A percentile compares a stretch with the other conserved stretches of the same genome.
phyloP scores from a whole-genome alignment of 2,329 filamentous ascomycete species.

The Alternaria brassicicola region DNA sequence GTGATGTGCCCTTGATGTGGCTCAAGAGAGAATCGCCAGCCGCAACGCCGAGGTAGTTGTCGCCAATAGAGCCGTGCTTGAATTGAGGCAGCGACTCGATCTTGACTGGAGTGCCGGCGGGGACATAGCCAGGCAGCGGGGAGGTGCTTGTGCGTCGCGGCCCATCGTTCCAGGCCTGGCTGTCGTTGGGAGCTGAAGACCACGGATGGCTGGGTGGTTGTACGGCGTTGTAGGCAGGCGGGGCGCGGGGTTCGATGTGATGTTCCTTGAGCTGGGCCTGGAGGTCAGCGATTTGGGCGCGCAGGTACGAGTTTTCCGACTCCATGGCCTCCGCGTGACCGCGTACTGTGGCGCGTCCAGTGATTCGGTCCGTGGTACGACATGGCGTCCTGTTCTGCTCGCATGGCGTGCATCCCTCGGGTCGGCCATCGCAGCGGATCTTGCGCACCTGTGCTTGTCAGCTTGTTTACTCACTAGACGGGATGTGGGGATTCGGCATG shows the following conservation, averaged over 20 bases:
- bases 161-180: constrained; percentile 29
- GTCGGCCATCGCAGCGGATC: constrained; percentile 82
- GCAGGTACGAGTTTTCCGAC: constrained; percentile 70
- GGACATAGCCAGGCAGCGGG: constrained; percentile 34
- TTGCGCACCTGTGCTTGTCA: constrained; percentile 69
- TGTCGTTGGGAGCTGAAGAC: constrained; percentile 24
- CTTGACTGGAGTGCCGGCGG: constrained; percentile 25
- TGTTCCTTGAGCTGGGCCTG: constrained; percentile 68
- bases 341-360: constrained; percentile 76
- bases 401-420: constrained; percentile 83
- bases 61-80: constrained; percentile 56
- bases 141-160: constrained; percentile 33
- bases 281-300: constrained; percentile 69
- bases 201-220: constrained; percentile 26
- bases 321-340: constrained; percentile 81
- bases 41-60: constrained; percentile 70
- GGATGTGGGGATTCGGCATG: background rate
- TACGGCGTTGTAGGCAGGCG: constrained; percentile 42
- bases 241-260: constrained; percentile 65
- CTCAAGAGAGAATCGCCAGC: constrained; percentile 69
- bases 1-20: constrained; percentile 74
- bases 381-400: constrained; percentile 77
- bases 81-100: constrained; percentile 52
- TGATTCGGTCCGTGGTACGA: constrained; percentile 85
- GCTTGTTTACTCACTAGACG: background rate